Conservation (phyloP, 2,329 filamentous ascomycete species). For the Fusarium sp. region DNA sequence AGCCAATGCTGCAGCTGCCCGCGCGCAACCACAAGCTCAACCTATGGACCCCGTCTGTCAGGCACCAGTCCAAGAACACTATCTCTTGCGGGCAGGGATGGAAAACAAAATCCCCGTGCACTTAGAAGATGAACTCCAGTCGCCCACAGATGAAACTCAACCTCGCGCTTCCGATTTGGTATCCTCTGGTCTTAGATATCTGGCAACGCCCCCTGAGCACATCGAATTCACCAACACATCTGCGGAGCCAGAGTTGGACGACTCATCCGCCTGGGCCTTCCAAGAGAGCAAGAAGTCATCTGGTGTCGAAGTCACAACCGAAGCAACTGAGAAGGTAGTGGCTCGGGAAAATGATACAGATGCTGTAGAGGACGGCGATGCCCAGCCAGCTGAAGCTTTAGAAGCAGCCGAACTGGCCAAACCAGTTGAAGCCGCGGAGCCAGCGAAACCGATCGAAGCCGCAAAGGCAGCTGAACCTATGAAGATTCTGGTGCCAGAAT, state of each 20-base stretch:
- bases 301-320: background rate
- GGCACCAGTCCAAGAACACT: background rate
- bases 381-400: background rate
- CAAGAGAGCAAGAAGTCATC: conserved; percentile 41
- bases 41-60: background rate
- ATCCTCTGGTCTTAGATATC: conserved; percentile 46
- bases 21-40: background rate
- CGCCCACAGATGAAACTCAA: background rate
- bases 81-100: background rate
- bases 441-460: background rate
- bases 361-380: background rate
- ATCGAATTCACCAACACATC: background rate
- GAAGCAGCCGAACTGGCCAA: background rate
- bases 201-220: conserved; percentile 29
- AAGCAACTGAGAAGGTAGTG: background rate
- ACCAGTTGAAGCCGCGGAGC: background rate
- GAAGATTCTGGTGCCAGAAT: background rate
- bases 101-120: background rate
- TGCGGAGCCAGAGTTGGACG: conserved; percentile 31
- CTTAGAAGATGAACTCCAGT: background rate
- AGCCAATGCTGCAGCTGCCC: conserved; percentile 36
- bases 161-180: conserved; percentile 34
- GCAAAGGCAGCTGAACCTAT: background rate
- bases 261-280: conserved; percentile 45
- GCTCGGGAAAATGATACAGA: background rate